phyloP scores from a whole-genome alignment of 2,329 filamentous ascomycete species.

The Fonsecaea monophora region DNA sequence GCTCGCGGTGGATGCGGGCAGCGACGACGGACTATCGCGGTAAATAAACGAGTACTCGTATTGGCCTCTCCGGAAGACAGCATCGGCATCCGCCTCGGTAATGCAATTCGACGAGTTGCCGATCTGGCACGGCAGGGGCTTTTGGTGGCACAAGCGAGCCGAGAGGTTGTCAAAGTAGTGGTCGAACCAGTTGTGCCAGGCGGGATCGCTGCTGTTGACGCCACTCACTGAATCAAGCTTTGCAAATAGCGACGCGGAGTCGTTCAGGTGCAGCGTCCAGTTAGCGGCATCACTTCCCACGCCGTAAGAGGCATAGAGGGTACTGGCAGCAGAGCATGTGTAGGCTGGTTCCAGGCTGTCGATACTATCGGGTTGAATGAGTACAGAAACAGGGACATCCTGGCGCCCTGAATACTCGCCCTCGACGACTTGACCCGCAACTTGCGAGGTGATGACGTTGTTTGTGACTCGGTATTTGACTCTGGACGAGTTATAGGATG shows the following conservation, averaged over 20 bases:
- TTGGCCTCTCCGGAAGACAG: conserved; percentile 76
- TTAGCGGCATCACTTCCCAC: conserved; percentile 53
- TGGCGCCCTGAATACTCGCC: conserved; percentile 67
- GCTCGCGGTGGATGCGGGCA: conserved; percentile 66
- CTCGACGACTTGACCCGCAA: conserved; percentile 74
- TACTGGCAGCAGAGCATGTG: conserved; percentile 62
- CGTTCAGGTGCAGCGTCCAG: conserved; percentile 70
- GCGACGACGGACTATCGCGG: conserved; percentile 68
- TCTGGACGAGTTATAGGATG: conserved; percentile 51
- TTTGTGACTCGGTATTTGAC: conserved; percentile 76
- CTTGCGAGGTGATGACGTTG: conserved; percentile 82
- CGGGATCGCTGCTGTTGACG: conserved; percentile 57
- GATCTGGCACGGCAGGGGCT: conserved; percentile 72
- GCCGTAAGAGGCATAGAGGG: conserved; percentile 54
- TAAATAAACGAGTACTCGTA: conserved; percentile 84
- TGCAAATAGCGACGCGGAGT: conserved; percentile 61
- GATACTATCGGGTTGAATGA: conserved; percentile 59
- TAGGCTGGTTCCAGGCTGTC: conserved; percentile 80
- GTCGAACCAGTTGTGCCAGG: conserved; percentile 72
- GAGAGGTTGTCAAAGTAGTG: conserved; percentile 88
- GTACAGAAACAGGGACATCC: conserved; percentile 46
- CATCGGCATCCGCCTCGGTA: conserved; percentile 66
- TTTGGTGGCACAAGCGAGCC: conserved; percentile 76
- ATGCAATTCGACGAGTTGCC: conserved; percentile 65
- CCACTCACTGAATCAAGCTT: conserved; percentile 73